Evolutionary conservation across 176 grass and related monocot species (phyloP).

Genomic region (Miscanthus lutarioriparius): DNA sequence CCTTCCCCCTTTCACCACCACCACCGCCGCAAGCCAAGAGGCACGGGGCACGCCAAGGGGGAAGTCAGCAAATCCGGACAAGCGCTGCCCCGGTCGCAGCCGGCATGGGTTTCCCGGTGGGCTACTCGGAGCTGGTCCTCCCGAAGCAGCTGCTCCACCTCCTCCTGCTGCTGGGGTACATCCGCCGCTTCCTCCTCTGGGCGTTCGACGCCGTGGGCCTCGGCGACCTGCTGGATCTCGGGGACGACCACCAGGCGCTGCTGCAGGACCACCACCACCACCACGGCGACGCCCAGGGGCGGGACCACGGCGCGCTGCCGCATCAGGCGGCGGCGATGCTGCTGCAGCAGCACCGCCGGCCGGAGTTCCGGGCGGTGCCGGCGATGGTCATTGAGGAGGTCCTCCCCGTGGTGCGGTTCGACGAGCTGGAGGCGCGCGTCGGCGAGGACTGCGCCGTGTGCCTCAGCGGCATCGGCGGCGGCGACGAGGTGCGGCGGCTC

Average conservation of each 20-base stretch:
- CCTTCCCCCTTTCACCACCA: background rate
- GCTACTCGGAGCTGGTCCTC: slow-evolving; percentile 72
- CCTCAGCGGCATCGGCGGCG: slow-evolving; percentile 65
- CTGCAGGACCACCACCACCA: slow-evolving; percentile 36
- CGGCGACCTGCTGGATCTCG: slow-evolving; percentile 68
- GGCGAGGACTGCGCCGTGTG: slow-evolving; percentile 66
- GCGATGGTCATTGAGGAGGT: slow-evolving; percentile 70
- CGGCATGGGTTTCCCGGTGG: slow-evolving; percentile 78
- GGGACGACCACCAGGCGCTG: slow-evolving; percentile 41
- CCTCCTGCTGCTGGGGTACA: slow-evolving; percentile 60
- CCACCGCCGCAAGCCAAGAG: background rate
- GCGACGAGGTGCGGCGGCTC: slow-evolving; percentile 73
- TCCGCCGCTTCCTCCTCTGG: slow-evolving; percentile 68
- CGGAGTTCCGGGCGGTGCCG: slow-evolving; percentile 50
- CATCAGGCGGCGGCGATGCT: background rate
- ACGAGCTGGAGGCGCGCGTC: slow-evolving; percentile 39
- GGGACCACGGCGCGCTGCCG: background rate
- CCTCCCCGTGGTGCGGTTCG: slow-evolving; percentile 78
- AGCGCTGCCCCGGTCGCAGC: background rate
- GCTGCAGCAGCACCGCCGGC: background rate
- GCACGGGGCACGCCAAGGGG: background rate
- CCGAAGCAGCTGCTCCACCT: slow-evolving; percentile 70
- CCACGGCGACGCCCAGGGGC: background rate
- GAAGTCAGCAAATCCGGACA: background rate
- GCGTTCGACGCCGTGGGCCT: slow-evolving; percentile 77